These are phyloP conservation scores for Fusarium pseudocircinatum DNA, from an alignment of 2,329 filamentous ascomycete genomes.

Conservation along the genomic window DNA sequence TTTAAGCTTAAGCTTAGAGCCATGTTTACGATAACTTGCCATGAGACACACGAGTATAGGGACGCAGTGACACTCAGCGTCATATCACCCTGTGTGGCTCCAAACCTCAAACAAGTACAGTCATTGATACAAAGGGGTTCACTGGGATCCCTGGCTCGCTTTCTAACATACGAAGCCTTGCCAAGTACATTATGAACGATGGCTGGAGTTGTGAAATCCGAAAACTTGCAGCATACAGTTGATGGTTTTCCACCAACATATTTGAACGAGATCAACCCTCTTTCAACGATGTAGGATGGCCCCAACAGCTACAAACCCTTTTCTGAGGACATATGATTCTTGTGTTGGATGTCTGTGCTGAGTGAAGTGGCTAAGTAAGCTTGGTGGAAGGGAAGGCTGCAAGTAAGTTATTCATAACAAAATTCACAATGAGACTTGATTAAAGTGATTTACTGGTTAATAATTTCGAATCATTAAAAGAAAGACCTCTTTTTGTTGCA, in stretches of 20 bases:
- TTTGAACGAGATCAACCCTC: background rate
- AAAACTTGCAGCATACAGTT: background rate
- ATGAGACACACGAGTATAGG: background rate
- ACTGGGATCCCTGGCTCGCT: background rate
- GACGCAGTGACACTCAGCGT: background rate
- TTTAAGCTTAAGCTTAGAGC: background rate
- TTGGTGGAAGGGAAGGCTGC: background rate
- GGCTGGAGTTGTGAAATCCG: too few species aligned
- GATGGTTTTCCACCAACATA: background rate
- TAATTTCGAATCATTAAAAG: background rate
- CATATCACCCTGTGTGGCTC: background rate
- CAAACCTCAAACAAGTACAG: background rate
- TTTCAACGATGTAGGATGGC: background rate
- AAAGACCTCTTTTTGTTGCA: constrained; percentile 15
- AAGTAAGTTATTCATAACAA: background rate
- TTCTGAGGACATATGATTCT: too few species aligned
- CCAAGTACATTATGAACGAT: background rate
- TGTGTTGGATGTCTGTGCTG: background rate
- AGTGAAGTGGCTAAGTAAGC: background rate
- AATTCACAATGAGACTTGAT: background rate
- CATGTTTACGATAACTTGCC: background rate
- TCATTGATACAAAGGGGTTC: background rate
- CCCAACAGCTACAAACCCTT: too few species aligned
- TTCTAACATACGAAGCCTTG: background rate
- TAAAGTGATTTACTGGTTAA: background rate